Percentiles rank a stretch among this genome's conserved stretches.
These are phyloP conservation scores for Cavenderia fasciculata DNA, from an alignment of 78 protist genomes.

Conservation along the genomic window DNA sequence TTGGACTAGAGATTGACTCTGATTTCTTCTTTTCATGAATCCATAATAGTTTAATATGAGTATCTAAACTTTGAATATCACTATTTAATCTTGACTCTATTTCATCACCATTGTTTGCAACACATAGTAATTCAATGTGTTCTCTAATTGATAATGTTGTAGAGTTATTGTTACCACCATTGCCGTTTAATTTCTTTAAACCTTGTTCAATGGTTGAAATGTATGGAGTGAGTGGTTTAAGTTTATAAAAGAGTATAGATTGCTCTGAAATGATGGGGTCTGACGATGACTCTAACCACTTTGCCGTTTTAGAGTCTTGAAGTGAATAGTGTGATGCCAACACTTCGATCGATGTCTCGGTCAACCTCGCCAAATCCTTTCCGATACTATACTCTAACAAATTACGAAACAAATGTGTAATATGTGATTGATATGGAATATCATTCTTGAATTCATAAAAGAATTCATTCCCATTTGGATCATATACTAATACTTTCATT, in stretches of 20 bases:
- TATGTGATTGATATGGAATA: constrained; percentile 18
- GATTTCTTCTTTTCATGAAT: no score
- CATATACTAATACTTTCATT: no score
- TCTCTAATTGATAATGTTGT: neutral
- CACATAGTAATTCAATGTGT: no score
- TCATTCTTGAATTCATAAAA: constrained; percentile 26
- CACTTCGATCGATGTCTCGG: neutral
- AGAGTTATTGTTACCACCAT: neutral
- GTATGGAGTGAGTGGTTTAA: constrained; percentile 25
- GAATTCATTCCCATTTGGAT: constrained; percentile 48
- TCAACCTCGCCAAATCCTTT: neutral
- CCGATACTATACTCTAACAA: neutral
- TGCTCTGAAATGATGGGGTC: neutral
- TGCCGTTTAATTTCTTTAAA: neutral
- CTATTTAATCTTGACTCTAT: no score
- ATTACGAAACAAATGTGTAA: constrained; percentile 48
- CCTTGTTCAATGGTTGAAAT: constrained; percentile 5
- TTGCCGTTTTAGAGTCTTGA: constrained; percentile 41
- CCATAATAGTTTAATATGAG: no score
- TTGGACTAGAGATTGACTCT: no score
- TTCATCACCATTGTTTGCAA: no score
- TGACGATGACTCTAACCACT: constrained; percentile 27
- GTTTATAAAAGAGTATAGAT: constrained; percentile 25
- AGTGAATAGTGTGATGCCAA: constrained; percentile 15
- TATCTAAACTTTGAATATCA: no score